These are phyloP conservation scores for Paramecium biaurelia DNA, from an alignment of 73 alveolate species.

Conservation along the genomic window DNA sequence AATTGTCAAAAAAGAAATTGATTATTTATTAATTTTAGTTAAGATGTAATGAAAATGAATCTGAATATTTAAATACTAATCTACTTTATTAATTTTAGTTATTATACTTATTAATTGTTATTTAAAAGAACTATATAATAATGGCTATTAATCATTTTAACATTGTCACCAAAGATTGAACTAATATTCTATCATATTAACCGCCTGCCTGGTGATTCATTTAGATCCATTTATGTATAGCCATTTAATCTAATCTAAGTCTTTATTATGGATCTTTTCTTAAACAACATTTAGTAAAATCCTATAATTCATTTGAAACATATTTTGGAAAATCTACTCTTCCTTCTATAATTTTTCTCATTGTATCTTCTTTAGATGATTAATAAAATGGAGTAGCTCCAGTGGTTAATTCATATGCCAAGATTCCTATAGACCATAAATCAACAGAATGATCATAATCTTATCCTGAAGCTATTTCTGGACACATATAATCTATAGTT, in stretches of 20 bases:
- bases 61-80: background rate
- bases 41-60: background rate
- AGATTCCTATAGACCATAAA: constrained; percentile 82
- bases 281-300: background rate
- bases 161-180: background rate
- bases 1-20: background rate
- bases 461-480: constrained; percentile 84
- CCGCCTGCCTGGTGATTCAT: background rate
- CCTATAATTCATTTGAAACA: constrained; percentile 30
- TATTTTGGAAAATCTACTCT: constrained; percentile 32
- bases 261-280: constrained; percentile 17
- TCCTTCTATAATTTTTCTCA: constrained; percentile 51
- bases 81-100: too few relatives aligned
- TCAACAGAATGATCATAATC: constrained; percentile 78
- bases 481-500: constrained; percentile 92
- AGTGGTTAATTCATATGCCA: constrained; percentile 76
- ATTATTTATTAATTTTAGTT: background rate
- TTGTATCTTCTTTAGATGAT: constrained; percentile 59
- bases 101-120: too few relatives aligned
- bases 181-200: background rate
- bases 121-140: too few relatives aligned
- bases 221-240: background rate
- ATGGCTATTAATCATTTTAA: background rate
- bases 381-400: constrained; percentile 76
- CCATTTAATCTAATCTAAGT: constrained; percentile 14